These are phyloP conservation scores for Alnus rubra DNA, from an alignment of 306 rosid species.

Conservation along the genomic window DNA sequence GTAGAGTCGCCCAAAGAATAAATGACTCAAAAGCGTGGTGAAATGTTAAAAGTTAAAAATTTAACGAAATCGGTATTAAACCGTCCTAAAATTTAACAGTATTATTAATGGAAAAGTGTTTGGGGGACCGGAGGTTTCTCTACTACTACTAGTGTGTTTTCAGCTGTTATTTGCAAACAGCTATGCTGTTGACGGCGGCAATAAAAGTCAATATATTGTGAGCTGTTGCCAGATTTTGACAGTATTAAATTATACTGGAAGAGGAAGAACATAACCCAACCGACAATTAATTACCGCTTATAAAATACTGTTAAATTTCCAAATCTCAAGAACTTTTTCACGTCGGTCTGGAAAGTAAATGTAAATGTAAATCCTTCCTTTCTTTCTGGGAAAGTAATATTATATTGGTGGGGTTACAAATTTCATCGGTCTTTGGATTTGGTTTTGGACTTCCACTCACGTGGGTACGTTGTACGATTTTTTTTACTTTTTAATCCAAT, in stretches of 20 bases:
- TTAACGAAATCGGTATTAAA: too few species aligned
- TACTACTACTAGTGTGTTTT: background rate
- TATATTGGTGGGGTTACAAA: background rate
- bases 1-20: too few species aligned
- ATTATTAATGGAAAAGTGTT: background rate
- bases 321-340: constrained; percentile 28
- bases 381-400: background rate
- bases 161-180: background rate
- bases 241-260: background rate
- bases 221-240: background rate
- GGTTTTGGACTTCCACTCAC: background rate
- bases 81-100: background rate
- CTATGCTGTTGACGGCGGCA: background rate
- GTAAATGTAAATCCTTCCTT: background rate
- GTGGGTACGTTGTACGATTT: constrained; percentile 2
- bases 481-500: background rate
- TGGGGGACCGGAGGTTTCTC: background rate
- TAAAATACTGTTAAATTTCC: background rate
- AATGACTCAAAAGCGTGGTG: too few species aligned
- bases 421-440: background rate
- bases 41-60: too few species aligned
- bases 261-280: background rate
- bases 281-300: background rate
- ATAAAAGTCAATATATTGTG: background rate
- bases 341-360: constrained; percentile 5